phyloP scores from a whole-genome alignment of 2,329 filamentous ascomycete genomes.

The Harringtonia aguacate region DNA sequence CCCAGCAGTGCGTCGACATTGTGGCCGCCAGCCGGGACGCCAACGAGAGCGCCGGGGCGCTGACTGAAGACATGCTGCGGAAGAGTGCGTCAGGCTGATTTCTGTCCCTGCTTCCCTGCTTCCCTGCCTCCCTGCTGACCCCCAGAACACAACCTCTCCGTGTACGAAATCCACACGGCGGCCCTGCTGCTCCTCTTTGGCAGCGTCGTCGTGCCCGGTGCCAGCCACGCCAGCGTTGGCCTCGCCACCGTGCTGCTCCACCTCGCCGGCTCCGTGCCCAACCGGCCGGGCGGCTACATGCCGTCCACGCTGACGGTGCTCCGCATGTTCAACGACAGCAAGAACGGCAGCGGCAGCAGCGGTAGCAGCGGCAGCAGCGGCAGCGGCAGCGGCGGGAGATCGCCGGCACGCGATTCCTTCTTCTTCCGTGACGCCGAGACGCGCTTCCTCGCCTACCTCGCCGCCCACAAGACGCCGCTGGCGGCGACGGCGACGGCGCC shows the following conservation, averaged over 20 bases:
- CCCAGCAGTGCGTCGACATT: conserved; percentile 1
- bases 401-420: conserved; percentile 9
- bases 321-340: conserved; percentile 9
- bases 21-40: neutral
- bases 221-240: neutral
- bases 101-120: neutral
- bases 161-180: conserved; percentile 22
- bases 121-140: neutral
- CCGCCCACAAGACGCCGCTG: neutral
- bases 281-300: conserved; percentile 16
- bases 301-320: conserved; percentile 25
- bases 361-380: neutral
- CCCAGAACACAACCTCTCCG: conserved; percentile 14
- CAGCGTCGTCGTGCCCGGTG: neutral
- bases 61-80: neutral
- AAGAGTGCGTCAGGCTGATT: conserved; percentile 4
- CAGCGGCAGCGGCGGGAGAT: too few species aligned
- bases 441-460: conserved; percentile 15
- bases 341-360: conserved; percentile 1
- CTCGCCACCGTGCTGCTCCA: conserved; percentile 24
- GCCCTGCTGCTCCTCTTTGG: conserved; percentile 16
- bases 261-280: conserved; percentile 12
- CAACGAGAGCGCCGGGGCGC: neutral
- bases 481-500: neutral
- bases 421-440: conserved; percentile 12